These are phyloP conservation scores for Lachnellula occidentalis DNA, from an alignment of 2,329 filamentous ascomycete species.

Conservation along the genomic window DNA sequence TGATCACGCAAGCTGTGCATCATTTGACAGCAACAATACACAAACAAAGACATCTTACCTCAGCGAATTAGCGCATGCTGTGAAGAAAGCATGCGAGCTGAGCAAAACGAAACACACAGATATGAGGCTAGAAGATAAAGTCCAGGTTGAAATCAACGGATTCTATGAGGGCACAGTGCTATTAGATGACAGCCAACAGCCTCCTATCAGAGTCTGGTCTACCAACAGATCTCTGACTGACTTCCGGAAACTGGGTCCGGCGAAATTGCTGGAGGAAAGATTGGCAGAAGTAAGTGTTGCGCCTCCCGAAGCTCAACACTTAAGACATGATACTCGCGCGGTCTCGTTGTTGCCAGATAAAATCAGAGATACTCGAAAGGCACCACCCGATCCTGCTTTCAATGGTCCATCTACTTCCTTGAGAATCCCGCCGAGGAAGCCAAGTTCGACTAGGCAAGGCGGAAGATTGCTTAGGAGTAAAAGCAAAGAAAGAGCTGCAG, in stretches of 20 bases:
- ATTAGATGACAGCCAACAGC: not conserved
- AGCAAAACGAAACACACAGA: conserved; percentile 4
- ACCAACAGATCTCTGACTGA: conserved; percentile 3
- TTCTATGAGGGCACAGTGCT: conserved; percentile 4
- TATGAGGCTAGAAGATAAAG: conserved; percentile 1
- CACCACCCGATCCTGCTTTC: not conserved
- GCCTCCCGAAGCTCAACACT: not conserved
- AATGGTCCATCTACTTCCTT: not conserved
- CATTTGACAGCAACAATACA: conserved; percentile 1
- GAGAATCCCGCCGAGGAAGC: not conserved
- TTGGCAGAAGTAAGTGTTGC: conserved; percentile 2
- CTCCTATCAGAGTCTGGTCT: conserved; percentile 6
- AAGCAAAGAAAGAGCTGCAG: not conserved
- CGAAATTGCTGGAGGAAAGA: conserved; percentile 2
- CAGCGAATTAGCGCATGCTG: conserved; percentile 1
- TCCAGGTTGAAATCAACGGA: conserved; percentile 3
- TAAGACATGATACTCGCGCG: conserved; percentile 1
- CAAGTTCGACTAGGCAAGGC: not conserved
- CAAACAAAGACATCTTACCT: conserved; percentile 4
- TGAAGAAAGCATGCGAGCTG: conserved; percentile 4
- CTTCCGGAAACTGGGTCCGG: conserved; percentile 1
- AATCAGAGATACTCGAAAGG: not conserved
- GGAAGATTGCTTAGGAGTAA: not conserved
- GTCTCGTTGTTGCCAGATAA: not conserved
- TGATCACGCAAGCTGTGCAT: conserved; percentile 3